Percentiles rank a stretch among this genome's conserved stretches.
These are phyloP conservation scores for Tilletia setariae DNA, from an alignment of 1,284 basidiomycete species.

Conservation along the genomic window DNA sequence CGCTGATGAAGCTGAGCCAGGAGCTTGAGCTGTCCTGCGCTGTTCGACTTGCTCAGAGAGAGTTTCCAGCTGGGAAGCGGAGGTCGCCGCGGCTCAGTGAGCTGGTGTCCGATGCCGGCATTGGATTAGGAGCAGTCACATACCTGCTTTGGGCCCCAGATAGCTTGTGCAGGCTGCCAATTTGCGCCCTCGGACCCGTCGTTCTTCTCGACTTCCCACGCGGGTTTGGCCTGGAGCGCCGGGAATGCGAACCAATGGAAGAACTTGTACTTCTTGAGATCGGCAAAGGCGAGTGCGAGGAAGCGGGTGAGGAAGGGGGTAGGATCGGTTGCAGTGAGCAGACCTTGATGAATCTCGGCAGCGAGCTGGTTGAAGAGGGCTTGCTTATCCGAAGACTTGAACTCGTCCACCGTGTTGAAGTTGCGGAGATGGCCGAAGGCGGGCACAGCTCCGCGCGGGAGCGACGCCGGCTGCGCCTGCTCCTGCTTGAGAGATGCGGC, in stretches of 20 bases:
- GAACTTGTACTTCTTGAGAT: constrained; percentile 96
- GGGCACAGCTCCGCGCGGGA: constrained; percentile 35
- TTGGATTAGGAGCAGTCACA: not conserved
- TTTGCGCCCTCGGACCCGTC: constrained; percentile 56
- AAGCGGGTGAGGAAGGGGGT: constrained; percentile 66
- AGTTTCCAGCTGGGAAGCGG: not conserved
- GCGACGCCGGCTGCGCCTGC: not conserved
- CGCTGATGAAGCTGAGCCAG: constrained; percentile 19
- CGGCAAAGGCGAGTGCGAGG: constrained; percentile 85
- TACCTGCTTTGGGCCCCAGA: not conserved
- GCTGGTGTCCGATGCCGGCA: not conserved
- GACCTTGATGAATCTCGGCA: constrained; percentile 6
- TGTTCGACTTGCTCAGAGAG: not conserved
- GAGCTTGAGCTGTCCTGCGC: not conserved
- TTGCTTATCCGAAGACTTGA: constrained; percentile 83
- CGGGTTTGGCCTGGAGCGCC: constrained; percentile 64
- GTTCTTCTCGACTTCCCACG: constrained; percentile 61
- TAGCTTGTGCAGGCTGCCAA: constrained; percentile 61
- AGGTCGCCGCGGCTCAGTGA: not conserved
- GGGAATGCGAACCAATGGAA: constrained; percentile 99
- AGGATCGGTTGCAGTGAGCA: constrained; percentile 27
- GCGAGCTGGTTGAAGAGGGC: constrained; percentile 63
- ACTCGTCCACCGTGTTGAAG: constrained; percentile 90
- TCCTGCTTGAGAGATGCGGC: constrained; percentile 11
- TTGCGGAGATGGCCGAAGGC: constrained; percentile 70